A percentile compares a stretch with the other conserved stretches of the same genome.
Evolutionary conservation across 2,329 filamentous ascomycete species (phyloP).

Genomic region (Phialophora chinensis): DNA sequence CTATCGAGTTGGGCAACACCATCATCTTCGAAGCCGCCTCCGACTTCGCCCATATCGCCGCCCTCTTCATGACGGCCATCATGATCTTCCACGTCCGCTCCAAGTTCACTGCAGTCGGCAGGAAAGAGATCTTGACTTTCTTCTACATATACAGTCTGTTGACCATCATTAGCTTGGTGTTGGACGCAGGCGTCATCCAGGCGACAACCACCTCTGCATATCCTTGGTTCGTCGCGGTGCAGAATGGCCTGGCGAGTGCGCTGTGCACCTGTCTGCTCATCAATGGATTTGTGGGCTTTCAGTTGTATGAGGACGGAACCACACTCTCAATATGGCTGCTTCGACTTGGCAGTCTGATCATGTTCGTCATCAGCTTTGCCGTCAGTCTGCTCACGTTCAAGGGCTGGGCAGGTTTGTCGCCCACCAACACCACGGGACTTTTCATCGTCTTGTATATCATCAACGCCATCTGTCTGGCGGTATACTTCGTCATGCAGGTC

Average conservation of each 20-base stretch:
- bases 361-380: conserved; percentile 85
- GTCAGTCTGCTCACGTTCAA: conserved; percentile 93
- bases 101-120: conserved; percentile 93
- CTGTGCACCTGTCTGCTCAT: conserved; percentile 88
- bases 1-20: conserved; percentile 95
- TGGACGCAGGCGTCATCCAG: conserved; percentile 91
- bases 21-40: conserved; percentile 96
- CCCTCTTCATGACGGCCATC: conserved; percentile 88
- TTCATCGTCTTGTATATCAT: conserved; percentile 92
- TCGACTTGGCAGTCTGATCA: conserved; percentile 74
- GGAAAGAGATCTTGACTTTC: conserved; percentile 80
- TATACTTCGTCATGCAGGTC: conserved; percentile 88
- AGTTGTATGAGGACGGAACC: conserved; percentile 96
- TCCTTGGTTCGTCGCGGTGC: conserved; percentile 88
- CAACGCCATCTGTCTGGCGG: conserved; percentile 81
- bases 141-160: conserved; percentile 96
- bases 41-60: conserved; percentile 88
- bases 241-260: conserved; percentile 83
- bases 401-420: conserved; percentile 82
- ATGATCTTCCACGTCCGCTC: conserved; percentile 97
- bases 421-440: conserved; percentile 83
- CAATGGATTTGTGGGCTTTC: conserved; percentile 98
- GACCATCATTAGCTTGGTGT: conserved; percentile 83
- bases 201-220: conserved; percentile 75
- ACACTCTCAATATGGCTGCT: conserved; percentile 92